A percentile compares a stretch with the other conserved stretches of the same genome.
Evolutionary conservation across 2,329 filamentous ascomycete genomes (phyloP).

Genomic region (Paraphoma sp.): DNA sequence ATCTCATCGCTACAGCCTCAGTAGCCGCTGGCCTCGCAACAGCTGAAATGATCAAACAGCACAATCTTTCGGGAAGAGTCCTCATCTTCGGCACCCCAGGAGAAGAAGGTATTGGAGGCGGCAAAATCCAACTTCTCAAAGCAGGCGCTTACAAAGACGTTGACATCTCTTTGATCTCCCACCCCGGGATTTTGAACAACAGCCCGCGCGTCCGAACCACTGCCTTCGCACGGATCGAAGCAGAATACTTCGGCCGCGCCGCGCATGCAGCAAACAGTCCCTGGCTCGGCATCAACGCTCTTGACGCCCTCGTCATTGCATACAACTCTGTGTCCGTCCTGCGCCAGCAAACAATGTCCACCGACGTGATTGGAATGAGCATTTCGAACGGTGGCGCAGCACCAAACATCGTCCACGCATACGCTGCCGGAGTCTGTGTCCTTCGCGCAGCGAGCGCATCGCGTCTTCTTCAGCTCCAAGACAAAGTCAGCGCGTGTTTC

Average conservation of each 20-base stretch:
- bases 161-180: slow-evolving; percentile 10
- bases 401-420: slow-evolving; percentile 51
- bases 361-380: slow-evolving; percentile 48
- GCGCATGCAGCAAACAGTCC: slow-evolving; percentile 50
- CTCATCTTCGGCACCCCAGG: slow-evolving; percentile 61
- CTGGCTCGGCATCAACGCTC: slow-evolving; percentile 50
- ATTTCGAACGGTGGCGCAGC: slow-evolving; percentile 37
- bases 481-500: slow-evolving; percentile 52
- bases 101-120: slow-evolving; percentile 56
- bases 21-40: slow-evolving; percentile 57
- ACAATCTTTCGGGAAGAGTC: slow-evolving; percentile 53
- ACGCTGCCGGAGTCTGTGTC: slow-evolving; percentile 46
- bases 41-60: slow-evolving; percentile 52
- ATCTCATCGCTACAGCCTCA: slow-evolving; percentile 60
- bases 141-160: slow-evolving; percentile 45
- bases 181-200: slow-evolving; percentile 8
- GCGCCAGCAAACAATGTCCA: slow-evolving; percentile 49
- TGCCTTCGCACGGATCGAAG: slow-evolving; percentile 17
- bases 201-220: slow-evolving; percentile 14
- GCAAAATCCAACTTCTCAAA: slow-evolving; percentile 58
- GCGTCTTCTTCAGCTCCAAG: slow-evolving; percentile 38
- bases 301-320: slow-evolving; percentile 46
- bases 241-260: slow-evolving; percentile 32
- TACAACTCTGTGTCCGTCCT: slow-evolving; percentile 44
- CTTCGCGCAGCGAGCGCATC: slow-evolving; percentile 40